Conservation (phyloP, 148 eudicot genomes). For the Tetragonia tetragonoides region DNA sequence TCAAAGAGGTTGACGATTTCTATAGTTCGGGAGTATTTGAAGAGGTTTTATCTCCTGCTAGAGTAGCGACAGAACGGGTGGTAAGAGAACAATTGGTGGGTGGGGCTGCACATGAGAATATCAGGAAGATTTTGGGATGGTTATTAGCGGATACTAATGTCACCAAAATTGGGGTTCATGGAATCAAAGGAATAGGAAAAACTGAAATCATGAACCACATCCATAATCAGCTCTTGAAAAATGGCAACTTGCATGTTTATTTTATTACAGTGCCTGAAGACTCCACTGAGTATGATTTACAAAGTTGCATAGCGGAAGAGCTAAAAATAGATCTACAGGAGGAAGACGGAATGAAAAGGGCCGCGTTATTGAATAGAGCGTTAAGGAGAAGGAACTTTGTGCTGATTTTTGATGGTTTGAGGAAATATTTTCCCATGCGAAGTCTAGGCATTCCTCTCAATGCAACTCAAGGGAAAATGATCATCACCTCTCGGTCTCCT, state of each 20-base stretch:
- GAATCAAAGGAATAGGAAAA: slow-evolving; percentile 23
- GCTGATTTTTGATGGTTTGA: slow-evolving; percentile 27
- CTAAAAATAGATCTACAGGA: slow-evolving; percentile 14
- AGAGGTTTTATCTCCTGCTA: slow-evolving; percentile 14
- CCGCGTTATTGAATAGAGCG: slow-evolving; percentile 18
- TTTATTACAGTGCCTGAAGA: slow-evolving; percentile 14
- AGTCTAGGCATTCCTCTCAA: slow-evolving; percentile 25
- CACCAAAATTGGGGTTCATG: slow-evolving; percentile 27
- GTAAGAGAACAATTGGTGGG: slow-evolving; percentile 11
- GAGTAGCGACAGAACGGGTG: not conserved
- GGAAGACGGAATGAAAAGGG: slow-evolving; percentile 18
- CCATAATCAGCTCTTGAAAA: slow-evolving; percentile 3
- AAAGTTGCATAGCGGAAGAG: slow-evolving; percentile 10
- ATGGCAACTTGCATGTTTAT: not conserved
- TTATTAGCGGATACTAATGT: slow-evolving; percentile 3
- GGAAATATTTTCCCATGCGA: not conserved
- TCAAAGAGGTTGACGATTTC: slow-evolving; percentile 20
- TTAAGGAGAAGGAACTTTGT: slow-evolving; percentile 18
- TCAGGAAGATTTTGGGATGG: slow-evolving; percentile 3
- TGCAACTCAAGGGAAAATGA: slow-evolving; percentile 18
- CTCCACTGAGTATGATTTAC: slow-evolving; percentile 9
- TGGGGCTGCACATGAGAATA: slow-evolving; percentile 3
- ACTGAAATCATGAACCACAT: slow-evolving; percentile 20
- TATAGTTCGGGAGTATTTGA: slow-evolving; percentile 15
- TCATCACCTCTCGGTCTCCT: slow-evolving; percentile 12